phyloP scores from a whole-genome alignment of 106 monocot genomes.

The Acorus calamus region DNA sequence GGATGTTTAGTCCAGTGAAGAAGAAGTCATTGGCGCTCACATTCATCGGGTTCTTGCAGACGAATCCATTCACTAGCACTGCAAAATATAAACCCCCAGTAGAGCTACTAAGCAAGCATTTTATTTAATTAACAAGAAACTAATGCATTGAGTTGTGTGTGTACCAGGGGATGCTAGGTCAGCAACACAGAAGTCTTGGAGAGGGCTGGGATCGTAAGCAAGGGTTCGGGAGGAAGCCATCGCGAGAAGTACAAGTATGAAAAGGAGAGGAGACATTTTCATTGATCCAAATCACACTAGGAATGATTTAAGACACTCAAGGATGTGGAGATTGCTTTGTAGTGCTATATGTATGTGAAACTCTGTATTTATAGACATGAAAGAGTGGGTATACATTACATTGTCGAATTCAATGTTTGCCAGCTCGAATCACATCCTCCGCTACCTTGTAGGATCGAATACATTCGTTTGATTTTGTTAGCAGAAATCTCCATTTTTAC shows the following conservation, averaged over 20 bases:
- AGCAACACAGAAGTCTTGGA: conserved; percentile 36
- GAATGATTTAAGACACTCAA: too few species aligned
- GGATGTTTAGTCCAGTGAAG: conserved; percentile 12
- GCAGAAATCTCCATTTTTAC: too few species aligned
- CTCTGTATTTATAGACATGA: too few species aligned
- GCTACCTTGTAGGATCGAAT: too few species aligned
- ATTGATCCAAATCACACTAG: too few species aligned
- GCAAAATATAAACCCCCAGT: neutral
- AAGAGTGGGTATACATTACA: too few species aligned
- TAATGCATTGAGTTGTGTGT: neutral
- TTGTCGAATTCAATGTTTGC: too few species aligned
- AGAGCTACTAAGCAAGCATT: neutral
- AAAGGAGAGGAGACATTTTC: neutral
- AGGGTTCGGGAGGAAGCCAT: conserved; percentile 1
- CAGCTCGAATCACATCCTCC: too few species aligned
- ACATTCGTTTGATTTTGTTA: too few species aligned
- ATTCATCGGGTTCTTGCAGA: conserved; percentile 23
- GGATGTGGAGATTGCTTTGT: too few species aligned
- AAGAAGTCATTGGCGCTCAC: conserved; percentile 16
- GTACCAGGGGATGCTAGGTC: conserved; percentile 14
- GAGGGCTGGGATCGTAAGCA: conserved; percentile 22
- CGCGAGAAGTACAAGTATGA: conserved; percentile 7
- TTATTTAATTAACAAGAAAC: neutral
- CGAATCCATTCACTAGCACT: conserved; percentile 26
- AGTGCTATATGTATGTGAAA: too few species aligned